Evolutionary conservation across 2,329 filamentous ascomycete species (phyloP), one percentile per base, ranked within the genome.

Genomic region (Stylonectria norvegica): DNA sequence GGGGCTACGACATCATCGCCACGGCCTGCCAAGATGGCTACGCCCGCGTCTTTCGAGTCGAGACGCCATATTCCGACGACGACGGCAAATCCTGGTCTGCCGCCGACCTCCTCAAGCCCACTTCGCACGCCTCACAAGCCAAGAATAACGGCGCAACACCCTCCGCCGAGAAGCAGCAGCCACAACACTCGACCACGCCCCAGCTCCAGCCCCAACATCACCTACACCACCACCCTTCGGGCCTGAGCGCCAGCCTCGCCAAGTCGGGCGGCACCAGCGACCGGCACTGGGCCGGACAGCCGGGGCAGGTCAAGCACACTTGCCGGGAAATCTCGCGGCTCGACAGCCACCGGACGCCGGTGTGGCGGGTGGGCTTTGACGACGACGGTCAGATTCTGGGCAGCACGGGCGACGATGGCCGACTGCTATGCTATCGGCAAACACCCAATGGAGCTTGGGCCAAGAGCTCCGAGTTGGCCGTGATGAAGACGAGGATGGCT

Each of bases 21-120:
- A 94, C 90, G 5, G 91, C 89, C 3, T 93, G 88, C 60, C 94
- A 94, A 63, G 93, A 98, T 60, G 91, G 93, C 3, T 83, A 81
- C 53, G 81, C 96, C 28, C 78, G 91, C 28, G 85, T 98, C n/a
- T 95, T 94, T 58, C 82, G 91, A 54, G 64, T 95, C 14, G 79
- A 83, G 23, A 85, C 85, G 0, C 74, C 76, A 1, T 66, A 66
- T 45, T 61, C 54, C 48, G 66, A 58, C 46, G 69, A 63, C 45
- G 75, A 67, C 53, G 75, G 62, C 33, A 75, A 69, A 50, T 68
- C 67, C 5, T 81, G 72, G 76, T 68, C 72, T 5, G 61, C 64
- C 5, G 57, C 64, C 5, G 70, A 75, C 45, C 61, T 78, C 10
- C 50, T 66, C 25, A 70, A 65, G 29, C 60, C 62, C 12, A 58